Percentiles rank a stretch among this genome's conserved stretches.
Conservation (phyloP, 106 monocot species). For the Dioscorea alata region DNA sequence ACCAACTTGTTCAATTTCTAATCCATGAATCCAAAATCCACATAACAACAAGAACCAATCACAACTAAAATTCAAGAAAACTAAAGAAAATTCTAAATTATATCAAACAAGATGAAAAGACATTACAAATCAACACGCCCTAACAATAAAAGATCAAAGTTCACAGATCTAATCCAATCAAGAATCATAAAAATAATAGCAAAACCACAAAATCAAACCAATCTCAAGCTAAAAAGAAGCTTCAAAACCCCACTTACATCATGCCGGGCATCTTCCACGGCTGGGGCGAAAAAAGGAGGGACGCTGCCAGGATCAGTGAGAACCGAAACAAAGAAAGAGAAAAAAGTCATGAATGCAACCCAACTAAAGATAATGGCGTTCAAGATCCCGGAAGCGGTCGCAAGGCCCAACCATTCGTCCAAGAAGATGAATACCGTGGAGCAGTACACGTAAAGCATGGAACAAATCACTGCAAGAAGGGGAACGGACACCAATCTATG, state of each 20-base stretch:
- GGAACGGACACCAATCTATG: slow-evolving; percentile 13
- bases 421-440: slow-evolving; percentile 54
- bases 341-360: slow-evolving; percentile 24
- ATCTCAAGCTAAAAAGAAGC: background rate
- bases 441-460: slow-evolving; percentile 46
- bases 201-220: background rate
- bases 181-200: background rate
- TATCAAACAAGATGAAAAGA: background rate
- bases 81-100: too few species aligned
- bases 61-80: too few species aligned
- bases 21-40: too few species aligned
- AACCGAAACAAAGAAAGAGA: slow-evolving; percentile 36
- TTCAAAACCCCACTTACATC: slow-evolving; percentile 15
- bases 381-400: slow-evolving; percentile 24
- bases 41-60: too few species aligned
- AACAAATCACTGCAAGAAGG: slow-evolving; percentile 22
- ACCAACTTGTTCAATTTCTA: too few species aligned
- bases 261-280: slow-evolving; percentile 33
- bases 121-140: background rate
- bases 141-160: background rate
- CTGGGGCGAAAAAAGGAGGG: slow-evolving; percentile 41
- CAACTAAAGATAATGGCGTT: slow-evolving; percentile 40
- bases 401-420: slow-evolving; percentile 44
- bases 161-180: background rate
- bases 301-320: slow-evolving; percentile 50